phyloP scores from a whole-genome alignment of 192 early-diverging fungal species.

The Kickxella alabastrina region DNA sequence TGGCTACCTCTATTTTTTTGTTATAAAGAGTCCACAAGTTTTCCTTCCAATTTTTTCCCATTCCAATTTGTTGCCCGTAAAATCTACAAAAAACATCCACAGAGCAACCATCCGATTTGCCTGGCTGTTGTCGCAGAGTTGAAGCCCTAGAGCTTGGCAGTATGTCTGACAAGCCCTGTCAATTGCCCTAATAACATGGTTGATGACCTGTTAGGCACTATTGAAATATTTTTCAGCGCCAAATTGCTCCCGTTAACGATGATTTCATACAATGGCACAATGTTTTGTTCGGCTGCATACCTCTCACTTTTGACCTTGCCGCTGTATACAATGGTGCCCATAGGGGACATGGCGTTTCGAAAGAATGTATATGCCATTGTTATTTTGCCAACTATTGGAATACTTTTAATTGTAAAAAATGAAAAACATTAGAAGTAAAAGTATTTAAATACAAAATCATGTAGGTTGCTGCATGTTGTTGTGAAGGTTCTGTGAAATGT shows the following conservation, averaged over 20 bases:
- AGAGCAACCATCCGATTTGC: no score
- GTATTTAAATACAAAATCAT: background rate
- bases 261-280: background rate
- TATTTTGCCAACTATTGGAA: no score
- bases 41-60: no score
- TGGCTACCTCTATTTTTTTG: no score
- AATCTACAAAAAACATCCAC: no score
- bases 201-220: background rate
- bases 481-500: no score
- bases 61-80: no score
- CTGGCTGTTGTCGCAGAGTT: no score
- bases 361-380: background rate
- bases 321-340: background rate
- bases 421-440: background rate
- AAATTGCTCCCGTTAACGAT: background rate
- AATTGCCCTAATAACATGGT: background rate
- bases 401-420: background rate
- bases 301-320: background rate
- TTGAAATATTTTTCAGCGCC: background rate
- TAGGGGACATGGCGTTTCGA: background rate
- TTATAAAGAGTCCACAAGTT: no score
- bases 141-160: constrained; percentile 4
- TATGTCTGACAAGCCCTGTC: background rate
- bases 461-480: no score
- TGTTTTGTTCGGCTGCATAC: background rate